phyloP scores from a whole-genome alignment of 176 grass and related monocot genomes.

The Typha latifolia region DNA sequence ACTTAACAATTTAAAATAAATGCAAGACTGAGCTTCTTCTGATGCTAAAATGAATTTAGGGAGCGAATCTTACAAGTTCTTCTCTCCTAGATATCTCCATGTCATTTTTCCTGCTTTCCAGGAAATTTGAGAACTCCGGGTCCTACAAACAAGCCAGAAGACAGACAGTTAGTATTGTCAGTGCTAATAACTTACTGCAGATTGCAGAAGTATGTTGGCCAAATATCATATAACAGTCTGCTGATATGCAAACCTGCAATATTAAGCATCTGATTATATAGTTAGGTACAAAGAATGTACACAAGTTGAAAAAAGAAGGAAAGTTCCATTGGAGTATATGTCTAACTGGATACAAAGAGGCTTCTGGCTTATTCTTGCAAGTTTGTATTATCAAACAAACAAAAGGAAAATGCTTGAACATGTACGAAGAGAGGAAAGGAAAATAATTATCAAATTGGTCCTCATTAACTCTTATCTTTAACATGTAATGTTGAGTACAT shows the following conservation, averaged over 20 bases:
- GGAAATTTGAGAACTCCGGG: conserved; percentile 59
- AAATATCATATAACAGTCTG: no score
- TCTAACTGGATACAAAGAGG: no score
- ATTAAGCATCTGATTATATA: no score
- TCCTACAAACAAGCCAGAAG: conserved; percentile 42
- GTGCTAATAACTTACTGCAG: no score
- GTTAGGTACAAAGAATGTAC: no score
- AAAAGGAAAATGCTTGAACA: neutral
- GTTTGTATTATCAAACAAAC: no score
- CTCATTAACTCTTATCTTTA: neutral
- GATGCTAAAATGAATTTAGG: neutral
- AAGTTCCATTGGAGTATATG: no score
- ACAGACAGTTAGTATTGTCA: no score
- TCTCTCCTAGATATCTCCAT: conserved; percentile 34
- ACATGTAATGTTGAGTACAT: neutral
- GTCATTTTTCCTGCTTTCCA: conserved; percentile 40
- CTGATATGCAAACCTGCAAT: no score
- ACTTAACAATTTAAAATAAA: conserved; percentile 1
- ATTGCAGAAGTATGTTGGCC: no score
- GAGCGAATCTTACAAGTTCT: conserved; percentile 38
- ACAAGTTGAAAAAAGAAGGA: no score
- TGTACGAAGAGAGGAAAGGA: neutral
- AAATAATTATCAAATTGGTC: neutral
- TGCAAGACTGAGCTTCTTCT: neutral
- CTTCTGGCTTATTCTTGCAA: no score